Percentiles rank a stretch among this genome's conserved stretches.
Conservation (phyloP, 208 protist genomes). For the Naegleria lovaniensis region DNA sequence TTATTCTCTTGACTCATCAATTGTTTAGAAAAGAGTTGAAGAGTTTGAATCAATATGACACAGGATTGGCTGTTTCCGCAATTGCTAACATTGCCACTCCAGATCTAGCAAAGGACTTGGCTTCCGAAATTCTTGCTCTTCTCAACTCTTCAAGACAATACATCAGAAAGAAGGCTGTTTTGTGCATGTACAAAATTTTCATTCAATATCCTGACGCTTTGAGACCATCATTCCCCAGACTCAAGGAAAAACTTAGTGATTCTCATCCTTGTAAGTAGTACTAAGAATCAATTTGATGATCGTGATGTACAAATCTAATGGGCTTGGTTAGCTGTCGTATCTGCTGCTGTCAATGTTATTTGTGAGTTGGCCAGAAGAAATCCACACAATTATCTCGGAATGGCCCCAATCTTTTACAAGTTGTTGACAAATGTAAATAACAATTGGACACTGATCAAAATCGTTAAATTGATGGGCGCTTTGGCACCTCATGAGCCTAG, state of each 20-base stretch:
- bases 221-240: conserved; percentile 81
- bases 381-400: conserved; percentile 91
- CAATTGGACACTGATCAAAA: conserved; percentile 98
- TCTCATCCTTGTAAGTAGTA: conserved; percentile 56
- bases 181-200: conserved; percentile 93
- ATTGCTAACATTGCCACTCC: conserved; percentile 89
- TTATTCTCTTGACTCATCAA: conserved; percentile 90
- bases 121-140: conserved; percentile 84
- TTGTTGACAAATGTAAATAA: conserved; percentile 83
- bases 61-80: conserved; percentile 86
- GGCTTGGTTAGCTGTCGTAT: conserved; percentile 63
- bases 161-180: conserved; percentile 87
- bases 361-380: conserved; percentile 95
- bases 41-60: conserved; percentile 85
- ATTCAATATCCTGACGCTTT: conserved; percentile 92
- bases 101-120: conserved; percentile 89
- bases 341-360: conserved; percentile 91
- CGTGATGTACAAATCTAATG: conserved; percentile 31
- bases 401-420: conserved; percentile 91
- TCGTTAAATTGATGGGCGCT: conserved; percentile 95
- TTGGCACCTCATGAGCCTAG: conserved; percentile 89
- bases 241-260: conserved; percentile 94
- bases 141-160: conserved; percentile 76
- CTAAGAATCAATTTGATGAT: neutral
- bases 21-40: conserved; percentile 91